Base-by-base conservation (phyloP, 2,329 filamentous ascomycete species). In the Stemphylium beticola region DNA sequence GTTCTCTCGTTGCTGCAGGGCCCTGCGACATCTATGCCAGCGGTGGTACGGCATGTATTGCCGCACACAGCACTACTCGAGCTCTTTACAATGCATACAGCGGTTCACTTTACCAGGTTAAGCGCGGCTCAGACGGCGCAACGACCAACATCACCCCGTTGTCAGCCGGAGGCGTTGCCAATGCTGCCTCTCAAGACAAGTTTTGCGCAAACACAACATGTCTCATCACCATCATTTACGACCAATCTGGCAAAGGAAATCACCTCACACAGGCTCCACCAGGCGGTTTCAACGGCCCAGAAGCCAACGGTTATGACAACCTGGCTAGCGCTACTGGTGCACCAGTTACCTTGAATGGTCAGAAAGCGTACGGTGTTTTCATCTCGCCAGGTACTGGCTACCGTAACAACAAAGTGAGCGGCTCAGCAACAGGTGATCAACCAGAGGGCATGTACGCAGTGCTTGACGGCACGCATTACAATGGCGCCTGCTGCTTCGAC, bases 351-450 rank as follows among this genome's bases (percentile, higher is more conserved):
- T 65, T 89, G 36, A 82, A 83, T 48, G 85, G 85, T 0, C 72
- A 85, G 36, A 87, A 85, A 71, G 85, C 82, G 0, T 88, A 88
- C 60, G 86, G 86, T 18, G 83, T 88, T 57, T 87, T 86, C 65
- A 65, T 87, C 33, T 80, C 83, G 0, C 85, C 85, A 0, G 84
- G 83, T 3, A 86, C 81, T 0, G 86, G 86, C 17, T 89, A 89
- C 73, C 82, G 86, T 55, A 87, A 85, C 69, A 81, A 88, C 64
- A 70, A 64, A 0, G 77, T 76, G 37, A 81, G 61, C 8, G 84
- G 83, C 24, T 81, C 77, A 0, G 85, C 85, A 0, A 83, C 66
- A 2, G 83, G 79, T 1, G 84, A 89, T 53, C 77, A 64, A 4
- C 62, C 85, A 0, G 79, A 87, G 72, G 84, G 84, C 57, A 85